Base-by-base conservation (phyloP, 2,329 filamentous ascomycete species). In the Epichloe sp. region DNA sequence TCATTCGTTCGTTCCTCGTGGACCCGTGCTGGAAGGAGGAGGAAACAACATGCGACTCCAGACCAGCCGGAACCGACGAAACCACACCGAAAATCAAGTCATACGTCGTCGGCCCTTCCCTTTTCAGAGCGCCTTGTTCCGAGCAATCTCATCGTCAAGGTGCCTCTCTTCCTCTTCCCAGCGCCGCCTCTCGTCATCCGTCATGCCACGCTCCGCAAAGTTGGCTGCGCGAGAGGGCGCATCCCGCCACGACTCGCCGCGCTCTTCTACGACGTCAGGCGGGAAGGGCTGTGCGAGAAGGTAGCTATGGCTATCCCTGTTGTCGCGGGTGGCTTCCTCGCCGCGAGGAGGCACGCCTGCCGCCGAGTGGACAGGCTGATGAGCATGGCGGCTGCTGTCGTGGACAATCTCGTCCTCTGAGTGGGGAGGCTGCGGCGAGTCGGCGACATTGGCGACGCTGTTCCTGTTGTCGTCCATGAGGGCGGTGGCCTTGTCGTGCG, bases 161-260 rank as follows among this genome's bases (percentile, higher is more conserved):
- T 75, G 71, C 53, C 73, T 62, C 63, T 82, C 78, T 59, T 81
- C 78, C 54, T 79, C 77, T 58, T 52, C 45, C 50, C 50, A 52
- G 11, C 45, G 34, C 26, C 40, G 31, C 40, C 80, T 76, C 59
- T 81, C 76, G 0, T 75, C 77, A 8, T 68, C 66, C 46, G 77
- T 79, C 77, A 81, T 81, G 47, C 76, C 74, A n/a, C 79, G 77
- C 58, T 81, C 77, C 4, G 79, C 73, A 36, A 81, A 62, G 54
- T 78, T 76, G 17, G 72, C 71, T 5, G 36, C 41, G 11, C 46
- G 35, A 4, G 44, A 77, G 74, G 44, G 77, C 74, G 31, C 48
- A 17, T 31, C 14, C 5, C 34, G 15, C 5, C 41, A 5, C 4
- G 48, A 4, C 10, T 42, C 47, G 17, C 26, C 38, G 17, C 21